These are phyloP conservation scores for Gloeophyllum trabeum DNA, from an alignment of 768 basidiomycete species.

Conservation along the genomic window DNA sequence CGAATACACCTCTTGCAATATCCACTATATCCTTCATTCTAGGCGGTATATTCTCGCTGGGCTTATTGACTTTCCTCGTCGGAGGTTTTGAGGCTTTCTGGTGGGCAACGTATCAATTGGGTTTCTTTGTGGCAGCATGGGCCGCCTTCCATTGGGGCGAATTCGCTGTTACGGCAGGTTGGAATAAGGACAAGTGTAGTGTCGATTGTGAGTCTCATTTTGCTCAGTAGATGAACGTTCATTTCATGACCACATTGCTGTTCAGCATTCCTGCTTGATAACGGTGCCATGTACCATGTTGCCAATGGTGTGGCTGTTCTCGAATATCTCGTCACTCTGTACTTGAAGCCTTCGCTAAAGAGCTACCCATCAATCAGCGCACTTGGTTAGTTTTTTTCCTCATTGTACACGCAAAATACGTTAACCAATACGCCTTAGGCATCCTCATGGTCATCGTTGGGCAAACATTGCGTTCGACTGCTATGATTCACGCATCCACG, in stretches of 20 bases:
- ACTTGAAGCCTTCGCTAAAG: slow-evolving; percentile 59
- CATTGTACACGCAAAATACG: neutral
- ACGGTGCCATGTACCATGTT: slow-evolving; percentile 74
- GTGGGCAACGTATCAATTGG: slow-evolving; percentile 70
- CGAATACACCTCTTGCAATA: slow-evolving; percentile 81
- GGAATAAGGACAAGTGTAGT: slow-evolving; percentile 87
- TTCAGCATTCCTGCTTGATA: slow-evolving; percentile 90
- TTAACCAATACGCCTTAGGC: slow-evolving; percentile 29
- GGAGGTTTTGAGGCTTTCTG: slow-evolving; percentile 33
- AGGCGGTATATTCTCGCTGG: slow-evolving; percentile 58
- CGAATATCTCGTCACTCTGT: slow-evolving; percentile 70
- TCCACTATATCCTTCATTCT: slow-evolving; percentile 79
- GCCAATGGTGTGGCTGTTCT: slow-evolving; percentile 69
- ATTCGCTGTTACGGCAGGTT: slow-evolving; percentile 91
- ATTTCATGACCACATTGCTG: slow-evolving; percentile 4
- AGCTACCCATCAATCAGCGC: slow-evolving; percentile 41
- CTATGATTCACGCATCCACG: slow-evolving; percentile 94
- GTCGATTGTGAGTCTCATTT: slow-evolving; percentile 67
- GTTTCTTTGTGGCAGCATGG: slow-evolving; percentile 78
- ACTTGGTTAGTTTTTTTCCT: slow-evolving; percentile 35
- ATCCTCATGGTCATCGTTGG: slow-evolving; percentile 52
- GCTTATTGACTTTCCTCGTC: slow-evolving; percentile 34
- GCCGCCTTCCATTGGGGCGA: slow-evolving; percentile 88
- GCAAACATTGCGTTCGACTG: slow-evolving; percentile 71
- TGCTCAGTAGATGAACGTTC: slow-evolving; percentile 1